These are phyloP conservation scores for Rubus idaeus DNA, from an alignment of 306 rosid genomes.

Conservation along the genomic window DNA sequence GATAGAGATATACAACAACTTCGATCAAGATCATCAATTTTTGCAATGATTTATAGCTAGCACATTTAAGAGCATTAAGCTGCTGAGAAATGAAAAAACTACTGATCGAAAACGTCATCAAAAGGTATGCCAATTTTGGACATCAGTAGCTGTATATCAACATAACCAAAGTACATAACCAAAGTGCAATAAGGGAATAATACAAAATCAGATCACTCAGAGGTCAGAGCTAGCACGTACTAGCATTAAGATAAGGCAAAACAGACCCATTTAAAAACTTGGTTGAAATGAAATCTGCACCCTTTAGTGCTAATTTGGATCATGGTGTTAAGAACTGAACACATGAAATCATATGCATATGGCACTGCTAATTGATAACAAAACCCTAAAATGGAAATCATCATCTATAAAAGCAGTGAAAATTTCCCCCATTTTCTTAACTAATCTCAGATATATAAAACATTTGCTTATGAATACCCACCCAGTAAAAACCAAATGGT, in stretches of 20 bases:
- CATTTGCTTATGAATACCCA: not conserved
- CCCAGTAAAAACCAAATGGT: not conserved
- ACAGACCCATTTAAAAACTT: not conserved
- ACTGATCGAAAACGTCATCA: not conserved
- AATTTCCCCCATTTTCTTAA: not conserved
- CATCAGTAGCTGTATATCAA: not conserved
- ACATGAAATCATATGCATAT: not conserved
- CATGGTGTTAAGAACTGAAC: not conserved
- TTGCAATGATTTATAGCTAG: not conserved
- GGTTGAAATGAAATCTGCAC: not conserved
- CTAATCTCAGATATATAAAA: not conserved
- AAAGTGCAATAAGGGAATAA: too few relatives aligned
- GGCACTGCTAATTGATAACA: not conserved
- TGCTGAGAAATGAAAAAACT: not conserved
- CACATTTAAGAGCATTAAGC: not conserved
- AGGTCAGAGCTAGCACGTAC: too few relatives aligned
- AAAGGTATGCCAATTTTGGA: not conserved
- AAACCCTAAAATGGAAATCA: not conserved
- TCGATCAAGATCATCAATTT: not conserved
- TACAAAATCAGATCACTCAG: too few relatives aligned
- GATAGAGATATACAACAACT: not conserved
- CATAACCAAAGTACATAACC: too few relatives aligned
- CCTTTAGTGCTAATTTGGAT: not conserved
- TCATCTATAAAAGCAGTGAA: not conserved
- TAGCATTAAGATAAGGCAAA: not conserved